phyloP scores from a whole-genome alignment of 495 filamentous ascomycete genomes.

The Penicillium lividum region DNA sequence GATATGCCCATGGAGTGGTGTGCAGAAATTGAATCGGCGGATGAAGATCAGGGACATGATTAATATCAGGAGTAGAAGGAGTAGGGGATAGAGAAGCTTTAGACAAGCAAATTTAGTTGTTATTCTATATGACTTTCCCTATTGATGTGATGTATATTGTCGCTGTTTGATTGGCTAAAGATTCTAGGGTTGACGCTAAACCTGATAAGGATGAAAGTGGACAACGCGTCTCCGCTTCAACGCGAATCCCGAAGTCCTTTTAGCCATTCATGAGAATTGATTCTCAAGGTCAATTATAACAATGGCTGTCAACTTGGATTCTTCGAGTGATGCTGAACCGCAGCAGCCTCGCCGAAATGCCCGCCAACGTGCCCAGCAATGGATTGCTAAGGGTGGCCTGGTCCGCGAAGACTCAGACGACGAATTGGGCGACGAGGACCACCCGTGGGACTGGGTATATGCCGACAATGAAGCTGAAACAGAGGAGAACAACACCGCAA shows the following conservation, averaged over 20 bases:
- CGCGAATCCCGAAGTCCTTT: conserved; percentile 3
- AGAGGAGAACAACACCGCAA: conserved; percentile 24
- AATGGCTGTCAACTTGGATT: conserved; percentile 24
- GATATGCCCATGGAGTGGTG: background rate
- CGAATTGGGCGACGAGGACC: conserved; percentile 80
- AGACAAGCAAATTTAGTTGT: background rate
- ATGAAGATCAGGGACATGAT: no score
- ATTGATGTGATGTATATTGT: conserved; percentile 1
- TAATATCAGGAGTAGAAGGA: background rate
- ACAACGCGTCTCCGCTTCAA: conserved; percentile 31
- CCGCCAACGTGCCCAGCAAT: conserved; percentile 55
- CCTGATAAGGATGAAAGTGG: conserved; percentile 41
- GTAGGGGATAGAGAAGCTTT: background rate
- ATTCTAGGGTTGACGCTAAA: conserved; percentile 21
- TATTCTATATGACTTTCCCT: no score
- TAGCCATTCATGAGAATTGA: background rate
- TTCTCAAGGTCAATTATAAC: background rate
- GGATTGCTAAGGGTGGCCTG: conserved; percentile 65
- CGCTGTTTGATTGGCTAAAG: background rate
- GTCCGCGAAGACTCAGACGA: conserved; percentile 87
- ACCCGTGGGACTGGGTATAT: conserved; percentile 95
- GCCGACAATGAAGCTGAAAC: conserved; percentile 27
- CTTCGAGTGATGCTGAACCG: conserved; percentile 18
- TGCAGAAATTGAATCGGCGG: background rate
- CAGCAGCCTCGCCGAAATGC: conserved; percentile 22